These are phyloP conservation scores for Suillus subalutaceus DNA, from an alignment of 768 basidiomycete species.

Conservation along the genomic window DNA sequence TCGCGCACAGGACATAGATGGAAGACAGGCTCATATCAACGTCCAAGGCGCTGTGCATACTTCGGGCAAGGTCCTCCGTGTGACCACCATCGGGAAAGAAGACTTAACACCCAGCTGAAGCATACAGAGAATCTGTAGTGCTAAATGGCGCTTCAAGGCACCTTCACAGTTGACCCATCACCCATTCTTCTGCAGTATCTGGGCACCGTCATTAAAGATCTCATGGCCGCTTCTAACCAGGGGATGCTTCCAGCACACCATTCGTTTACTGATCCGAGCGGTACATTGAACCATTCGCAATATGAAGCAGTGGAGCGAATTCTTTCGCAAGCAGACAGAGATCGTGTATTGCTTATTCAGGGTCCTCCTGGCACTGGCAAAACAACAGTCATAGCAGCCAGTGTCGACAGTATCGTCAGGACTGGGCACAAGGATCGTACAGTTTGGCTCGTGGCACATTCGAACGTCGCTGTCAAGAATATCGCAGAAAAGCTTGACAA, in stretches of 20 bases:
- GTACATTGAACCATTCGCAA: conserved; percentile 32
- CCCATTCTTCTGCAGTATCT: conserved; percentile 32
- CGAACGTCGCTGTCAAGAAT: conserved; percentile 56
- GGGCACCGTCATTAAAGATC: conserved; percentile 24
- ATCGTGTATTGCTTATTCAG: conserved; percentile 32
- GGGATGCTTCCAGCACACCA: neutral
- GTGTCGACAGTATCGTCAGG: conserved; percentile 27
- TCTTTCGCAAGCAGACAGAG: conserved; percentile 24
- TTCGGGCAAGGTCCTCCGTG: conserved; percentile 22
- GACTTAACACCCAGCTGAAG: conserved; percentile 59
- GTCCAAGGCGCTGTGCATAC: conserved; percentile 26
- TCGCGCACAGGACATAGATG: conserved; percentile 30
- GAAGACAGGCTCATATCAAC: conserved; percentile 40
- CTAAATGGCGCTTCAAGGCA: conserved; percentile 24
- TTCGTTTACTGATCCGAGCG: conserved; percentile 5
- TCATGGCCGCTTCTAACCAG: conserved; percentile 20
- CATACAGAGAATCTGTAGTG: conserved; percentile 24
- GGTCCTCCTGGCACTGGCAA: conserved; percentile 50
- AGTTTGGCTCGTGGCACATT: conserved; percentile 49
- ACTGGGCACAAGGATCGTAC: conserved; percentile 15
- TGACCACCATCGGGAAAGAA: conserved; percentile 57
- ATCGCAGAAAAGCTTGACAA: conserved; percentile 48
- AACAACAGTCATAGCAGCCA: conserved; percentile 45
- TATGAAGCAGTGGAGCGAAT: conserved; percentile 30
- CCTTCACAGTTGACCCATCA: conserved; percentile 18